phyloP scores from a whole-genome alignment of 768 basidiomycete genomes.

The Lactarius akahatsu region DNA sequence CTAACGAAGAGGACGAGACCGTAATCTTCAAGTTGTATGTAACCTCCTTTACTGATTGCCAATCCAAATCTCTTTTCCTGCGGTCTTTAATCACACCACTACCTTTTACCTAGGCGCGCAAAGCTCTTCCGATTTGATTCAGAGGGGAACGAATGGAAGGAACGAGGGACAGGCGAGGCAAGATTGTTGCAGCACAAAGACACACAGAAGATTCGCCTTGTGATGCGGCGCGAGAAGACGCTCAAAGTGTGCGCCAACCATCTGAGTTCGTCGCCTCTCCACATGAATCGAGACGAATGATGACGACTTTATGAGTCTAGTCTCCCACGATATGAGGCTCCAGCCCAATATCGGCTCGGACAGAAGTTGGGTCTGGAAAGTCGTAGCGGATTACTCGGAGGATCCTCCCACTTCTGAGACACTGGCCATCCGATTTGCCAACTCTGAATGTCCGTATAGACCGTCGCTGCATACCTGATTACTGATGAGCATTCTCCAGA shows the following conservation, averaged over 20 bases:
- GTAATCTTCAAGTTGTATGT: conserved; percentile 94
- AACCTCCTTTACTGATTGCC: conserved; percentile 29
- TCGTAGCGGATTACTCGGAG: conserved; percentile 93
- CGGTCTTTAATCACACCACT: conserved; percentile 8
- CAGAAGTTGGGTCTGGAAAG: conserved; percentile 99
- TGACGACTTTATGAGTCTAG: conserved; percentile 43
- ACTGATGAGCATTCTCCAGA: conserved; percentile 42
- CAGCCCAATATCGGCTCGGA: conserved; percentile 99
- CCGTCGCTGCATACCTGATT: not conserved
- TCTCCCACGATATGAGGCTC: conserved; percentile 86
- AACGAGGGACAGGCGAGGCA: conserved; percentile 95
- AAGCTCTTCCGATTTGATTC: conserved; percentile 96
- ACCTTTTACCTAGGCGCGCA: conserved; percentile 68
- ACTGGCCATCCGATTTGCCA: conserved; percentile 96
- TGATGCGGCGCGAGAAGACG: conserved; percentile 99
- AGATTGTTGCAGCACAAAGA: conserved; percentile 88
- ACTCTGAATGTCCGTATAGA: conserved; percentile 77
- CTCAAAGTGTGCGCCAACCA: conserved; percentile 99
- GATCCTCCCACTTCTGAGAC: conserved; percentile 89
- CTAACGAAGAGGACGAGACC: conserved; percentile 91
- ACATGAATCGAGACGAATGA: not conserved
- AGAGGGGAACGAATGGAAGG: conserved; percentile 88
- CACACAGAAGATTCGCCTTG: conserved; percentile 88
- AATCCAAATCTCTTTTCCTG: conserved; percentile 24
- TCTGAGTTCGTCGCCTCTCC: conserved; percentile 54